Base-by-base conservation (phyloP, 129 eudicot species). In the Tagetes patula region DNA sequence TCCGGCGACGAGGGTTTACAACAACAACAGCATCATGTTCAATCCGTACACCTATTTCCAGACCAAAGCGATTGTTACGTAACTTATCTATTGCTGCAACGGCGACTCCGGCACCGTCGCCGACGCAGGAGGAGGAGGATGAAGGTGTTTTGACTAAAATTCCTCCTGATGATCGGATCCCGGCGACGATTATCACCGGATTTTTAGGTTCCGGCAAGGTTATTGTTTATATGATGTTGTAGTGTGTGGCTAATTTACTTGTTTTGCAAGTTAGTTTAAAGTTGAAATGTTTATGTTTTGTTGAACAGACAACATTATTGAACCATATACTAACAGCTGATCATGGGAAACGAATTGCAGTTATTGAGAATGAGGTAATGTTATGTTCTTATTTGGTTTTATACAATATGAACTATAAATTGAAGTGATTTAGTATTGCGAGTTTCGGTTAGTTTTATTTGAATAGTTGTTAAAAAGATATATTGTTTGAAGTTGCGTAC, bases 171-270 rank as follows among this genome's bases (percentile, higher is more conserved):
- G 60, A 88, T 80, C 81, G 99, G 33, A 85, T 95, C 73, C 99
- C 99, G 2, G 99, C 99, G 39, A 95, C 99, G 68, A 90, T 95
- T 60, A 95, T 95, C n/a, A 95, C 99, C 41, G 99, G 99, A 2
- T 95, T 95, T 78, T 72, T 95, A 76, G 97, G 99, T 36, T 95
- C 99, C 41, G 99, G 97, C 72, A 95, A 95, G 97, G 97, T 92
- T 69, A 43, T 40, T 12, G 31, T 36, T 75, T 74, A 7, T 64
- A 34, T 62, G 46, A 47, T 13, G 34, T 54, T n/a, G 60, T 54
- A 54, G 64, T 27, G 49, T 69, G 37, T 53, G 67, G 11, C 55
- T 71, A 8, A 20, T 8, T 37, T 73, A 43, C 45, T 8, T 43
- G n/a, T 11, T 33, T 37, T 45, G 27, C 13, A 60, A 46, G 30